A percentile compares a stretch with the other conserved stretches of the same genome.
Evolutionary conservation across 1,139 yeast species (phyloP).

Genomic region (Meyerozyma elateridarum): DNA sequence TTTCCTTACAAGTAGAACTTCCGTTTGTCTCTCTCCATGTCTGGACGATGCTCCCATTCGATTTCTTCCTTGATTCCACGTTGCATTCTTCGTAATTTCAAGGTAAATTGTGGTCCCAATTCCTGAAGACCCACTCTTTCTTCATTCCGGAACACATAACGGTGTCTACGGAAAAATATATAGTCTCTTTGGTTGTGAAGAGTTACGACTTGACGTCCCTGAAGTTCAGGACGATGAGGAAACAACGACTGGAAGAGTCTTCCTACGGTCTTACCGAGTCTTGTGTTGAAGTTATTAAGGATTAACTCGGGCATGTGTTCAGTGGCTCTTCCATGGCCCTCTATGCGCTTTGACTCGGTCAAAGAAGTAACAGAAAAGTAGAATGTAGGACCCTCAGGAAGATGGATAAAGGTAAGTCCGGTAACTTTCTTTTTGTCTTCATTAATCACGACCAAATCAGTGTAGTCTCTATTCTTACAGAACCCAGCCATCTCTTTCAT

Average conservation of each 20-base stretch:
- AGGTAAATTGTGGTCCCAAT: slow-evolving; percentile 92
- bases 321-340: slow-evolving; percentile 89
- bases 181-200: slow-evolving; percentile 94
- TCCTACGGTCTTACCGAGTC: slow-evolving; percentile 91
- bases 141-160: slow-evolving; percentile 84
- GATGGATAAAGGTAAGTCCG: slow-evolving; percentile 86
- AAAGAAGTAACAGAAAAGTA: slow-evolving; percentile 84
- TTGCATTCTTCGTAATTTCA: slow-evolving; percentile 82
- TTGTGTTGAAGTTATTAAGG: slow-evolving; percentile 84
- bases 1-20: slow-evolving; percentile 66
- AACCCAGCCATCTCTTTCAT: slow-evolving; percentile 84
- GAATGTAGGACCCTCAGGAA: slow-evolving; percentile 93
- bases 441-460: slow-evolving; percentile 82
- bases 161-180: slow-evolving; percentile 90
- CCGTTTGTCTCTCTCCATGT: slow-evolving; percentile 93
- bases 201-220: slow-evolving; percentile 93
- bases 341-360: slow-evolving; percentile 66
- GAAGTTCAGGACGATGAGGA: slow-evolving; percentile 89
- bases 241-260: slow-evolving; percentile 85
- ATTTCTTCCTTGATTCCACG: slow-evolving; percentile 87
- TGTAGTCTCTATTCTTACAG: slow-evolving; percentile 77
- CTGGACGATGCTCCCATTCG: slow-evolving; percentile 95
- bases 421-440: slow-evolving; percentile 91
- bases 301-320: slow-evolving; percentile 88
- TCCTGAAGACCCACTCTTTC: slow-evolving; percentile 94